Conservation (phyloP, 495 filamentous ascomycete genomes). For the Podospora sp. region DNA sequence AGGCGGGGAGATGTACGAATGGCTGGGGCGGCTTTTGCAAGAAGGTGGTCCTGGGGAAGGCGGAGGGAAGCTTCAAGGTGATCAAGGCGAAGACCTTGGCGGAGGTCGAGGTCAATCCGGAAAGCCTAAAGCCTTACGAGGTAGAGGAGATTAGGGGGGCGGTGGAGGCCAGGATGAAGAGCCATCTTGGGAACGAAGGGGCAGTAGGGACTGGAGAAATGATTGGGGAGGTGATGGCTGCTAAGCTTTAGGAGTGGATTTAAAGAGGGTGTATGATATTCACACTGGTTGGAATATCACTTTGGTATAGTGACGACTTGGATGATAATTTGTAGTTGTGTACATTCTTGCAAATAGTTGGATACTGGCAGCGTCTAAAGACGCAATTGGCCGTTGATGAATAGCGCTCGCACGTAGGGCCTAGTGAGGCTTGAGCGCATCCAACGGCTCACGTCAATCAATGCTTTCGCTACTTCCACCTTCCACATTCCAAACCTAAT, state of each 20-base stretch:
- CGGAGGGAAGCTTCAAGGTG: conserved; percentile 52
- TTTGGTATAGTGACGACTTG: background rate
- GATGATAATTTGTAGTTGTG: too few species aligned
- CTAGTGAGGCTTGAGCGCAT: too few species aligned
- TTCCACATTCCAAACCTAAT: background rate
- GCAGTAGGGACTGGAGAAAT: background rate
- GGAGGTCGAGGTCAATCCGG: conserved; percentile 55
- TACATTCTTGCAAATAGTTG: background rate
- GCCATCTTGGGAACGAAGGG: conserved; percentile 30
- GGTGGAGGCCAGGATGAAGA: conserved; percentile 48
- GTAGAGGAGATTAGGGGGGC: conserved; percentile 60
- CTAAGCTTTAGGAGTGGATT: conserved; percentile 47
- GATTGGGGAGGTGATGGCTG: conserved; percentile 32
- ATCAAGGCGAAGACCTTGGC: conserved; percentile 59
- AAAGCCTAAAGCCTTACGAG: conserved; percentile 48
- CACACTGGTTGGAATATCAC: background rate
- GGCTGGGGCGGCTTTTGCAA: conserved; percentile 61
- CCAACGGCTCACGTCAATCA: background rate
- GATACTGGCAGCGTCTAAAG: too few species aligned
- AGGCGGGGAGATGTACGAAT: conserved; percentile 55
- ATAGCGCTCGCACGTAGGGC: too few species aligned
- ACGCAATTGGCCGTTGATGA: too few species aligned
- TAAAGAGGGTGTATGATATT: too few species aligned
- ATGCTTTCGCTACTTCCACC: background rate
- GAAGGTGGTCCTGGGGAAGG: conserved; percentile 35